Base-by-base conservation (phyloP, 441 rosid species). In the Geranium incanum region DNA sequence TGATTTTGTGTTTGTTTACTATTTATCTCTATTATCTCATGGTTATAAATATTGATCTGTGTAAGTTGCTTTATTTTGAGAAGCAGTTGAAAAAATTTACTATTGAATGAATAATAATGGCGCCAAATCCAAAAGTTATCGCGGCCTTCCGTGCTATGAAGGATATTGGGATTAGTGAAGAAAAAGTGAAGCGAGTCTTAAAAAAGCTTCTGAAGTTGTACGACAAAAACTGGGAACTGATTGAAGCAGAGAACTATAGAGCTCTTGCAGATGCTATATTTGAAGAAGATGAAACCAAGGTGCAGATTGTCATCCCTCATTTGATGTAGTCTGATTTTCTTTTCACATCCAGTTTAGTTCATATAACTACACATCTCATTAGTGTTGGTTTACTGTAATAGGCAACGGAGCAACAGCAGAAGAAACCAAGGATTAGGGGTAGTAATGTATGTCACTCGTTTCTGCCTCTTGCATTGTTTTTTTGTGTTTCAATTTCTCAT, bases 211-310 rank as follows among this genome's bases (percentile, higher is more conserved):
- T 89, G 7, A 68, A 68, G 68, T 15, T 92, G 19, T 94, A 89
- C 70, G 97, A 92, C 1, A 92, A 78, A 64, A 94, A 92, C 11
- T 90, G 97, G 95, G 91, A 81, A 57, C 77, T 87, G 18, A 92
- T 94, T 60, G 95, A 88, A 37, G 89, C 78, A 38, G 99, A 92
- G 69, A 89, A 89, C 71, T 94, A 87, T 66, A 86, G 97, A 77
- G 97, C 70, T 77, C 90, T 94, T 66, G 91, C 84, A 19, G 99
- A 92, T 81, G 96, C 97, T 48, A 90, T 94, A 70, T 90, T 92
- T 55, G 97, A 93, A 0, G 80, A 72, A n/a, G 92, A 94, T 66
- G 97, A 92, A 15, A 50, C 75, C 52, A 74, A 85, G 93, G 99
- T 90, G 70, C 77, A 73, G 50, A 60, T 73, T 69, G 38, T 18